Conservation (phyloP, 495 filamentous ascomycete genomes). For the Cetradonia linearis region DNA sequence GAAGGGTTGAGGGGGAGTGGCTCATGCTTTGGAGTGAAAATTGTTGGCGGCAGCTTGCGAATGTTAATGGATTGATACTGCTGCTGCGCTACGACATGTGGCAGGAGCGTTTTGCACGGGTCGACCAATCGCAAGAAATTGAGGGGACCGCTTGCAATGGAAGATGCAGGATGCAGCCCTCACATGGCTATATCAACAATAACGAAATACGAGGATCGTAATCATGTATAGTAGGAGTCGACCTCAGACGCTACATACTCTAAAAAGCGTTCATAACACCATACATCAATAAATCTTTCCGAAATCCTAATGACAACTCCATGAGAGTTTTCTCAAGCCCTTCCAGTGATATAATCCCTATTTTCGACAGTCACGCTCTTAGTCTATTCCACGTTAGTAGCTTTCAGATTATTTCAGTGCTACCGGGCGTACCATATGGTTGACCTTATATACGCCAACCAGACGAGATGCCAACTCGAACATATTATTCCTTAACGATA, state of each 20-base stretch:
- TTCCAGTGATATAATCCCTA: constrained; percentile 60
- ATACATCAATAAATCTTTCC: neutral
- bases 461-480: constrained; percentile 91
- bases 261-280: neutral
- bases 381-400: constrained; percentile 37
- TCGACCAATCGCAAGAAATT: neutral
- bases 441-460: constrained; percentile 97
- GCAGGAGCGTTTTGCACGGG: neutral
- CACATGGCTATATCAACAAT: neutral
- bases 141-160: neutral
- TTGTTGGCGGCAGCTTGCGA: neutral
- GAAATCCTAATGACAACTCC: neutral
- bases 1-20: neutral
- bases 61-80: neutral
- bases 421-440: constrained; percentile 69
- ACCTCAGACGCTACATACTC: neutral
- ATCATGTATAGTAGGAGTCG: neutral
- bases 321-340: constrained; percentile 14
- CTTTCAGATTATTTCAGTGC: neutral
- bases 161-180: neutral
- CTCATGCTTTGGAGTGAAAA: neutral
- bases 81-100: neutral
- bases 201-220: neutral
- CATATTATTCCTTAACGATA: constrained; percentile 98
- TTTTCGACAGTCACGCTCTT: constrained; percentile 97